A percentile compares a stretch with the other conserved stretches of the same genome.
Conservation (phyloP, 2,329 filamentous ascomycete genomes). For the Trichothecium roseum region DNA sequence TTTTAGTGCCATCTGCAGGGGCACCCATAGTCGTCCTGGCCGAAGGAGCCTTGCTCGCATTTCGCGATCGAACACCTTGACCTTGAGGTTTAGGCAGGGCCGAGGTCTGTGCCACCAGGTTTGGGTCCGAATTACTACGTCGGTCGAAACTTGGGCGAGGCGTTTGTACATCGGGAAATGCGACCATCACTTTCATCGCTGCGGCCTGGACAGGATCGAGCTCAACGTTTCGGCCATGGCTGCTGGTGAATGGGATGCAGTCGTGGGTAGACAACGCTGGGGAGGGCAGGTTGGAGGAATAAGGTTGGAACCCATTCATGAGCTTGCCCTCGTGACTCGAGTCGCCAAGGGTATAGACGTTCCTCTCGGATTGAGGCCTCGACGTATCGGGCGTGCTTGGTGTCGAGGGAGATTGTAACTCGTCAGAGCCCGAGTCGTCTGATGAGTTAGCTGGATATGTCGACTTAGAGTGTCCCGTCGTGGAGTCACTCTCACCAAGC, state of each 20-base stretch:
- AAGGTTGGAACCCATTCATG: not conserved
- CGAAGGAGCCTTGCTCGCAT: constrained; percentile 11
- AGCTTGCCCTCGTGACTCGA: not conserved
- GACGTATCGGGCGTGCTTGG: constrained; percentile 29
- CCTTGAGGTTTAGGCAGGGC: constrained; percentile 27
- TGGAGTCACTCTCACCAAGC: constrained; percentile 4
- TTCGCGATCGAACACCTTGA: constrained; percentile 22
- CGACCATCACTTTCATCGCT: constrained; percentile 19
- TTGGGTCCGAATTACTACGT: constrained; percentile 9
- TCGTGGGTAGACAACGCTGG: constrained; percentile 2
- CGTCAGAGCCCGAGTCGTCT: constrained; percentile 27
- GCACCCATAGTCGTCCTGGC: not conserved
- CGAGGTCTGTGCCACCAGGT: constrained; percentile 9
- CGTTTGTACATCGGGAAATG: constrained; percentile 13
- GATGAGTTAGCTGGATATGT: constrained; percentile 16
- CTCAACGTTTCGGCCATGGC: constrained; percentile 4
- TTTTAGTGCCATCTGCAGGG: not conserved
- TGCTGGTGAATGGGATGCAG: not conserved
- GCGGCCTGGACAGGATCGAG: constrained; percentile 19
- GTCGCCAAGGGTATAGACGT: constrained; percentile 10
- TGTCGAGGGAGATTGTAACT: constrained; percentile 21
- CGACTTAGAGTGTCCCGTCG: constrained; percentile 1
- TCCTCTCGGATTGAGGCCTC: constrained; percentile 28
- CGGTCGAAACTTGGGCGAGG: constrained; percentile 7
- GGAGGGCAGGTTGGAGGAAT: constrained; percentile 1